These are phyloP conservation scores for Amanita inopinata DNA, from an alignment of 768 basidiomycete genomes.

Conservation along the genomic window DNA sequence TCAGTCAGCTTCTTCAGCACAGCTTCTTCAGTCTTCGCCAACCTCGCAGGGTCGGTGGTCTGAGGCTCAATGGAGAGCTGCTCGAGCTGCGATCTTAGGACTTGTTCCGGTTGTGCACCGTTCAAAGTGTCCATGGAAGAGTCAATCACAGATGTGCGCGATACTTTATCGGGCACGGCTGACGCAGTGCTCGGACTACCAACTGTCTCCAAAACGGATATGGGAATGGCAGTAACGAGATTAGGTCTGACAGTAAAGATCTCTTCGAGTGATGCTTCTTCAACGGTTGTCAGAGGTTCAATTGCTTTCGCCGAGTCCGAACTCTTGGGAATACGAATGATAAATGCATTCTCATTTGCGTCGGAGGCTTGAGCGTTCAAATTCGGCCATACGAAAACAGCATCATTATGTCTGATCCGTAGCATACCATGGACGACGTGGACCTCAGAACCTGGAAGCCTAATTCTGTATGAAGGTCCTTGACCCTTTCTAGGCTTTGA, in stretches of 20 bases:
- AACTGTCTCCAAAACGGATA: conserved; percentile 18
- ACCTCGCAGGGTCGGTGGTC: conserved; percentile 24
- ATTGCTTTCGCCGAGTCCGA: conserved; percentile 26
- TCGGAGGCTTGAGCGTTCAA: conserved; percentile 22
- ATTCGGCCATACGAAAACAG: not conserved
- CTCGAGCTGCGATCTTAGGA: conserved; percentile 28
- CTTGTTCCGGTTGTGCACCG: conserved; percentile 20
- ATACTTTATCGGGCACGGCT: not conserved
- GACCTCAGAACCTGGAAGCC: conserved; percentile 41
- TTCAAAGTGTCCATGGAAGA: conserved; percentile 1
- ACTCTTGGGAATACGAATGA: conserved; percentile 46
- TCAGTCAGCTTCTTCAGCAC: conserved; percentile 31
- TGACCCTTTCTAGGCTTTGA: conserved; percentile 51
- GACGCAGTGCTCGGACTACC: conserved; percentile 10
- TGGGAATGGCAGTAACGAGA: conserved; percentile 29
- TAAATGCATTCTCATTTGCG: conserved; percentile 33
- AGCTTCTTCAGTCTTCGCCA: conserved; percentile 37
- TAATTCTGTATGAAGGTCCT: conserved; percentile 48
- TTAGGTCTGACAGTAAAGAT: conserved; percentile 49
- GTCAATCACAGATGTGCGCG: not conserved
- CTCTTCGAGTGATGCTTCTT: conserved; percentile 39
- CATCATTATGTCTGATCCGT: not conserved
- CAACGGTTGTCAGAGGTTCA: conserved; percentile 17
- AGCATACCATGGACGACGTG: conserved; percentile 32
- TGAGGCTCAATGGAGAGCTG: conserved; percentile 27